Percentiles rank a stretch among this genome's conserved stretches.
These are phyloP conservation scores for Quillaja saponaria DNA, from an alignment of 306 rosid species.

Conservation along the genomic window DNA sequence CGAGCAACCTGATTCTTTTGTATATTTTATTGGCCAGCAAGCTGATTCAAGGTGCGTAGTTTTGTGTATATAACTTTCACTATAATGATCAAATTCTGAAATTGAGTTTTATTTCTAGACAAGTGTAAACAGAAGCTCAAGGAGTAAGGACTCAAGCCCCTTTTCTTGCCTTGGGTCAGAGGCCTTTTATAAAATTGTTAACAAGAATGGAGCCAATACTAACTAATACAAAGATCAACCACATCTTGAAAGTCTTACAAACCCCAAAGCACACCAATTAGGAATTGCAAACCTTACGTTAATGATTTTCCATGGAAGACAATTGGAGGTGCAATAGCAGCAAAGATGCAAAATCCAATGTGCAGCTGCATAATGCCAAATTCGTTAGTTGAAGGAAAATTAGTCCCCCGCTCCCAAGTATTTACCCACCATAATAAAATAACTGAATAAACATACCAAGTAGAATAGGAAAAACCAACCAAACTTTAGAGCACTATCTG, in stretches of 20 bases:
- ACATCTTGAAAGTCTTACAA: slow-evolving; percentile 6
- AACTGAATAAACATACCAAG: slow-evolving; percentile 56
- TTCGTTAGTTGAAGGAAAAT: slow-evolving; percentile 33
- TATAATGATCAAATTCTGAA: not conserved
- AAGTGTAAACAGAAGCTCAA: slow-evolving; percentile 1
- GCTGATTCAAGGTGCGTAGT: slow-evolving; percentile 5
- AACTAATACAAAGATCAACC: slow-evolving; percentile 20
- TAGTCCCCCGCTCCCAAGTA: slow-evolving; percentile 17
- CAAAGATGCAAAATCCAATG: slow-evolving; percentile 80
- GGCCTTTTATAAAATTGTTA: slow-evolving; percentile 10
- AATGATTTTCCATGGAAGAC: slow-evolving; percentile 93
- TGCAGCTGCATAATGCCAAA: slow-evolving; percentile 67
- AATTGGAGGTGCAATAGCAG: slow-evolving; percentile 96
- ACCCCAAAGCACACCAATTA: not conserved
- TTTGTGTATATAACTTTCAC: not conserved
- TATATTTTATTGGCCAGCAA: no score
- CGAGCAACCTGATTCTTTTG: not conserved
- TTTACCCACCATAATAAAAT: slow-evolving; percentile 14
- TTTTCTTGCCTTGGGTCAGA: not conserved
- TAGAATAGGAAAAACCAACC: slow-evolving; percentile 95
- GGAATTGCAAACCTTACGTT: slow-evolving; percentile 61
- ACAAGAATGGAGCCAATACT: slow-evolving; percentile 11
- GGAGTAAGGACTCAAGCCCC: not conserved
- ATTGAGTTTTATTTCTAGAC: slow-evolving; percentile 4
- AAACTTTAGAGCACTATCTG: slow-evolving; percentile 94